Base-by-base conservation (phyloP, 805 yeast species). In the Myxozyma nipponensis region DNA sequence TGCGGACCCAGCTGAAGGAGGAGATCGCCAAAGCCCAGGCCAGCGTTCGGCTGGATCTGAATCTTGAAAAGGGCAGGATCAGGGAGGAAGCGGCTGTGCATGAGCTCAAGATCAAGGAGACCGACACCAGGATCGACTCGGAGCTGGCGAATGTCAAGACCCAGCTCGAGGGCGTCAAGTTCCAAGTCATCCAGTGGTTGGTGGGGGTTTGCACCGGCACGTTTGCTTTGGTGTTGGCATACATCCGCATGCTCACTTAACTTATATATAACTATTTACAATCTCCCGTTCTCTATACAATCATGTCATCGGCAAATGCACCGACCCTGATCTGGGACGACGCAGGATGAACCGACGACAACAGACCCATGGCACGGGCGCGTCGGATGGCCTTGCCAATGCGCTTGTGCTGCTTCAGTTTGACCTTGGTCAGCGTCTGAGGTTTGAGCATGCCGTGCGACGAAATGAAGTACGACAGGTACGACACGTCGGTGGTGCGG, bases 131-230 rank as follows among this genome's bases (percentile, higher is more conserved):
- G 57, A 90, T 93, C 47, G 97, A 93, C 66, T 95, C 93, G 68
- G 98, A 93, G 63, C 84, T 93, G 24, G 84, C 91, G 36, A 91
- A 93, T 65, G 86, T 93, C 80, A 90, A 86, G 68, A 86, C 90
- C 75, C 96, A 91, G 69, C 89, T 93, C 59, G 96, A 93, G 63
- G 82, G 87, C 39, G 96, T 91, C 28, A 93, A 93, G 71, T 87
- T 96, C 1, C 97, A 93, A 67, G 97, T 93, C 44, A 80, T 89
- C 83, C 98, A 93, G 70, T 93, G 98, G 98, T 77, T 93, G 57
- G 88, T 93, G 62, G 98, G 98, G 74, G 97, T 93, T 18, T 86
- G 95, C 65, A 90, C 98, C 1, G 98, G 98, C 84, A 86, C 97
- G 1, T 87, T 91, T 70, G 98, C 98, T 13, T 75, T 93, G 51